These are phyloP conservation scores for Corymbia maculata DNA, from an alignment of 345 rosid species.

Conservation along the genomic window DNA sequence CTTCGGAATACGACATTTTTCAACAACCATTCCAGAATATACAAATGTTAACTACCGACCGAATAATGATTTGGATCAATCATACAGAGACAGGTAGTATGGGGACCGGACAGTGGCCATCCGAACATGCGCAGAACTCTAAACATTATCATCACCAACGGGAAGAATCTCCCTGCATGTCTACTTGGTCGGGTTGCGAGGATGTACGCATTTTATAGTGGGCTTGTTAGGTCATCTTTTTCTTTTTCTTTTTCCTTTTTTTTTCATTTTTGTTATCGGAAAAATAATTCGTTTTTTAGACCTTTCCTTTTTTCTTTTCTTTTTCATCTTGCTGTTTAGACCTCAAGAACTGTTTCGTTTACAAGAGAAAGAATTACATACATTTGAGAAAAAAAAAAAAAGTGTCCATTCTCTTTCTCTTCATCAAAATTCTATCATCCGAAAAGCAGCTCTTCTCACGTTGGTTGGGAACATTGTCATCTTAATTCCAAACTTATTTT, in stretches of 20 bases:
- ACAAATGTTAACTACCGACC: not conserved
- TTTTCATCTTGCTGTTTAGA: not conserved
- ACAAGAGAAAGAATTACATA: not conserved
- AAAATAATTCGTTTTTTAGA: no score
- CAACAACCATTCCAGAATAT: not conserved
- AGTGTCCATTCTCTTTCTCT: not conserved
- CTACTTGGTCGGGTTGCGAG: not conserved
- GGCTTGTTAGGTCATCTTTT: not conserved
- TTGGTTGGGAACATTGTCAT: rapidly evolving
- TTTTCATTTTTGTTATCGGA: not conserved
- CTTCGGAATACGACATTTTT: not conserved
- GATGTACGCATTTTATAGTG: not conserved
- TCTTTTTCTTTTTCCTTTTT: not conserved
- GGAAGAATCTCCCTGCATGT: not conserved
- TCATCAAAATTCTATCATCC: not conserved
- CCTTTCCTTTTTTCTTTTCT: no score
- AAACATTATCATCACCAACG: not conserved
- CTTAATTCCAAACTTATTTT: not conserved
- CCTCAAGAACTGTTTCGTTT: not conserved
- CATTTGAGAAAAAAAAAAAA: not conserved
- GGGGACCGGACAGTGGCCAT: not conserved
- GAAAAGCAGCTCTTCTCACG: not conserved
- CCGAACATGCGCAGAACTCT: not conserved
- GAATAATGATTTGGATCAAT: not conserved
- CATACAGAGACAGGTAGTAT: not conserved